Evolutionary conservation across 1,139 yeast genomes (phyloP).

Genomic region (Yamadazyma membranifaciens): DNA sequence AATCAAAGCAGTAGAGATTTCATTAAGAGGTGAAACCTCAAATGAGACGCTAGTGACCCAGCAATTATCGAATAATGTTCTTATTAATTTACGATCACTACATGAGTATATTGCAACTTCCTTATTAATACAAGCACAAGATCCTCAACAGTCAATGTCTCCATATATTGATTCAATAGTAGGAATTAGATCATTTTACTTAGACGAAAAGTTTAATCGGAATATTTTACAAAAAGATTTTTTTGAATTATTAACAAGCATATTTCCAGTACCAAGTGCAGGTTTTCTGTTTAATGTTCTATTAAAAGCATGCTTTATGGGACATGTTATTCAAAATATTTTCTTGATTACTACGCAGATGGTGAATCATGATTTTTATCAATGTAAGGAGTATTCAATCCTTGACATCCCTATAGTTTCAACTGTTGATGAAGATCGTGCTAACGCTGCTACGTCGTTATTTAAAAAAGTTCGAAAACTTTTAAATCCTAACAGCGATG

Average conservation of each 20-base stretch:
- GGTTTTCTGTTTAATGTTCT: slow-evolving; percentile 41
- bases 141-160: slow-evolving; percentile 25
- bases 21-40: slow-evolving; percentile 56
- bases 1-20: slow-evolving; percentile 63
- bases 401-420: slow-evolving; percentile 35
- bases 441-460: slow-evolving; percentile 15
- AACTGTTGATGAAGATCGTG: slow-evolving; percentile 20
- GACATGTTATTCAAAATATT: slow-evolving; percentile 36
- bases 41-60: slow-evolving; percentile 43
- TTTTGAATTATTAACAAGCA: slow-evolving; percentile 50
- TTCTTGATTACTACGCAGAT: slow-evolving; percentile 26
- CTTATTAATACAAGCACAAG: slow-evolving; percentile 28
- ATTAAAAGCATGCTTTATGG: slow-evolving; percentile 40
- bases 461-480: slow-evolving; percentile 15
- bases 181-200: slow-evolving; percentile 27
- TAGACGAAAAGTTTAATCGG: slow-evolving; percentile 23
- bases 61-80: slow-evolving; percentile 59
- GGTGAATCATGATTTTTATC: slow-evolving; percentile 22
- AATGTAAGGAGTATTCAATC: slow-evolving; percentile 22
- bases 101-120: slow-evolving; percentile 43
- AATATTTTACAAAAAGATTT: slow-evolving; percentile 48
- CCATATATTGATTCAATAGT: slow-evolving; percentile 37
- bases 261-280: slow-evolving; percentile 40
- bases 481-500: slow-evolving; percentile 10
- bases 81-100: slow-evolving; percentile 58